Conservation (phyloP, 225 moss, liverwort and hornwort genomes). For the Pleurozium schreberi region DNA sequence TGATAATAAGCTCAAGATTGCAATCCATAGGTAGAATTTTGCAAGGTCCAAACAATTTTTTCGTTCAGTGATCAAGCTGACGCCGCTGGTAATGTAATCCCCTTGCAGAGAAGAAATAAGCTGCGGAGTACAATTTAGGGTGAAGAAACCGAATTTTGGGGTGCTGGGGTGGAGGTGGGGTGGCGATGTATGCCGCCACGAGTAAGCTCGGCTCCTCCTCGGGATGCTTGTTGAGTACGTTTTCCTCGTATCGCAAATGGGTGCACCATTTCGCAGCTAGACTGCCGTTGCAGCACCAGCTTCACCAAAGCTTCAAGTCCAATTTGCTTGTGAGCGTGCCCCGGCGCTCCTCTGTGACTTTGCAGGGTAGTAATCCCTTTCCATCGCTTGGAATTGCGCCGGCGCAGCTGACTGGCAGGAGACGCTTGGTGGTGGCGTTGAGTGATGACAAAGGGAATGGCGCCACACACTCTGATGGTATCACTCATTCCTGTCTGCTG, state of each 20-base stretch:
- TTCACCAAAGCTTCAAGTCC: neutral
- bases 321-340: neutral
- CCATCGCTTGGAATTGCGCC: neutral
- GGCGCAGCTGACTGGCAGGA: neutral
- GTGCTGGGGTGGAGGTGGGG: neutral
- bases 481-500: neutral
- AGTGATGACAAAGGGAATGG: slow-evolving; percentile 13
- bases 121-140: neutral
- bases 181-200: slow-evolving; percentile 18
- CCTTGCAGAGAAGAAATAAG: neutral
- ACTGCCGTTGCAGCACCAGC: slow-evolving; percentile 1
- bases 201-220: slow-evolving; percentile 19
- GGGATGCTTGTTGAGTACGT: slow-evolving; percentile 1
- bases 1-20: neutral
- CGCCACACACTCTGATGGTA: slow-evolving; percentile 12
- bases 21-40: neutral
- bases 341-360: neutral
- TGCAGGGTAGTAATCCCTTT: neutral
- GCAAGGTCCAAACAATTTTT: neutral
- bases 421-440: slow-evolving; percentile 12
- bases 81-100: neutral
- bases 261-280: neutral
- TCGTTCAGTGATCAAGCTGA: neutral
- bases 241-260: slow-evolving; percentile 21
- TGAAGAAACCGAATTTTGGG: neutral